Percentiles rank a stretch among this genome's conserved stretches.
Evolutionary conservation across 345 rosid species (phyloP).

Genomic region (Populus ilicifolia): DNA sequence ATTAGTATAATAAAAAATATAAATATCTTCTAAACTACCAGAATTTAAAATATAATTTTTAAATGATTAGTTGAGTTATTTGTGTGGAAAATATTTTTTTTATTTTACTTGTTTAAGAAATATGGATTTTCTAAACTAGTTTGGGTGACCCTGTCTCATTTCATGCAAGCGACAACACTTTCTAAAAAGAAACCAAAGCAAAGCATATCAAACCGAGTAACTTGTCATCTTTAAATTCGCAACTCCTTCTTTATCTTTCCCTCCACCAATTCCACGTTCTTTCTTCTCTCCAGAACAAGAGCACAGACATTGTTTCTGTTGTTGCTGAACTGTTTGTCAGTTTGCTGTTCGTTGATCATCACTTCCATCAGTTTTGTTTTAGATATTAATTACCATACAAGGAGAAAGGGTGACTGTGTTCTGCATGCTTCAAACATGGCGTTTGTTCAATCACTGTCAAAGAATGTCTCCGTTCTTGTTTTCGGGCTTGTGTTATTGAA

Average conservation of each 20-base stretch:
- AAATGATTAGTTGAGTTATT: no score
- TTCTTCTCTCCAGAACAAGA: neutral
- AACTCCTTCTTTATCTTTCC: neutral
- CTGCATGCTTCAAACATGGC: constrained; percentile 23
- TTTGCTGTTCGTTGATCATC: neutral
- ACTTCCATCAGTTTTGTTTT: neutral
- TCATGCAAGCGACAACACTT: neutral
- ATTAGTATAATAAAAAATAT: no score
- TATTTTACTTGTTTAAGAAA: no score
- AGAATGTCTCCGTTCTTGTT: constrained; percentile 22
- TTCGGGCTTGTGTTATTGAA: constrained; percentile 27
- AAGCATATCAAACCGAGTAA: neutral
- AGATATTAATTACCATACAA: neutral
- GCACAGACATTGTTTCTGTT: neutral
- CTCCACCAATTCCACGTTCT: neutral
- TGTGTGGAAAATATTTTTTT: no score
- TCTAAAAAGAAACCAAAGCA: neutral
- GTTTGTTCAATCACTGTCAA: constrained; percentile 20
- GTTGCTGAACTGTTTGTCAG: neutral
- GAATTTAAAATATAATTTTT: no score
- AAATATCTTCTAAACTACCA: no score
- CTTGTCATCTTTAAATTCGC: neutral
- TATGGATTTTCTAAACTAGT: no score
- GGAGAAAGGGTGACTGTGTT: neutral
- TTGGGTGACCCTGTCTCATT: neutral